Evolutionary conservation across 768 basidiomycete species (phyloP).

Genomic region (Cantharellus anzutake): DNA sequence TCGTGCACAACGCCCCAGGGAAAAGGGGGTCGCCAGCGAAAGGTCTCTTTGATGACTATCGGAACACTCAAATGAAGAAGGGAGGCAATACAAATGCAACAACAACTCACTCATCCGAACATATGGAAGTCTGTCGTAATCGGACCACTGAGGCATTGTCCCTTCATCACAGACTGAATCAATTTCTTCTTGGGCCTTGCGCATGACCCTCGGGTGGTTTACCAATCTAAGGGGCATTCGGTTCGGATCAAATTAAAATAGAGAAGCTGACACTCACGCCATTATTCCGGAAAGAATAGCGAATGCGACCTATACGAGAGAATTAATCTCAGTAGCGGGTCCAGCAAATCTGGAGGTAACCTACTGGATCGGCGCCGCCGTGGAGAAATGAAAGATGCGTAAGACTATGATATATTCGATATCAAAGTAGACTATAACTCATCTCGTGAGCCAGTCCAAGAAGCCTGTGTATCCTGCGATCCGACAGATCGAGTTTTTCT

Average conservation of each 20-base stretch:
- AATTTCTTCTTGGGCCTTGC: neutral
- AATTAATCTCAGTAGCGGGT: neutral
- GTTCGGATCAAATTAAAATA: too few species aligned
- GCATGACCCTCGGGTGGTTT: neutral
- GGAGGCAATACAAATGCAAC: neutral
- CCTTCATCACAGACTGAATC: slow-evolving; percentile 1
- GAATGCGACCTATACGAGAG: neutral
- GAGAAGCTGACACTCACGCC: neutral
- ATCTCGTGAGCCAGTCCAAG: neutral
- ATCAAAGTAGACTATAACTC: neutral
- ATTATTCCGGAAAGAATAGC: neutral
- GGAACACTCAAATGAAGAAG: neutral
- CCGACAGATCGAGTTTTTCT: neutral
- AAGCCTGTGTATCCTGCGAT: neutral
- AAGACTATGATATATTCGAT: neutral
- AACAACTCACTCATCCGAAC: neutral
- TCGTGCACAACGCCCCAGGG: neutral
- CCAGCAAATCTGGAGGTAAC: neutral
- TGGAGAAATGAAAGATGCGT: neutral
- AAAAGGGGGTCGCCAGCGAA: neutral
- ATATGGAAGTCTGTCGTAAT: neutral
- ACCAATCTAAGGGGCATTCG: neutral
- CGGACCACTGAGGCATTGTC: neutral
- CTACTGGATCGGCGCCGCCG: neutral
- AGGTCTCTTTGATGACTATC: neutral